These are phyloP conservation scores for Aureobasidium sp. DNA, from an alignment of 2,329 filamentous ascomycete species.

Conservation along the genomic window DNA sequence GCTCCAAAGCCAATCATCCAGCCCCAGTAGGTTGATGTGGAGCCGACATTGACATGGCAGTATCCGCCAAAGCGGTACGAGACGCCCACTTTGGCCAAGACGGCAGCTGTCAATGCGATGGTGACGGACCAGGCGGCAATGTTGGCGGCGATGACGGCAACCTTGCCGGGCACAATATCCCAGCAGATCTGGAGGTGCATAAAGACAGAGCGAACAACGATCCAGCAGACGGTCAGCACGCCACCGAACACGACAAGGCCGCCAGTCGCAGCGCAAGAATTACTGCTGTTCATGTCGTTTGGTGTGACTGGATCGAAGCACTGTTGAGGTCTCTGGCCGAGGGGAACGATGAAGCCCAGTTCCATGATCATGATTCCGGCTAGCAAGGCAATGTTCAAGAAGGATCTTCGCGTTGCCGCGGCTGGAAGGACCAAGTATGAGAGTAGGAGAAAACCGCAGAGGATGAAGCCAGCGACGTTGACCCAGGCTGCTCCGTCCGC, in stretches of 20 bases:
- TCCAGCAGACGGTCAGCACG: slow-evolving; percentile 71
- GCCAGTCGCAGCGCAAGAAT: slow-evolving; percentile 72
- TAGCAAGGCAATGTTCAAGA: slow-evolving; percentile 72
- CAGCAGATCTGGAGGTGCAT: slow-evolving; percentile 32
- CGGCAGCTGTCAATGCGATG: slow-evolving; percentile 31
- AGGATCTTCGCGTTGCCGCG: slow-evolving; percentile 75
- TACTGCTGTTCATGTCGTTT: slow-evolving; percentile 65
- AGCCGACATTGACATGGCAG: slow-evolving; percentile 70
- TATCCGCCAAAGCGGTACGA: slow-evolving; percentile 62
- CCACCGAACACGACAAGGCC: slow-evolving; percentile 69
- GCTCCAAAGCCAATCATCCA: slow-evolving; percentile 29
- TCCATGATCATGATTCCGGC: slow-evolving; percentile 63
- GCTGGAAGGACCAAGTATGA: slow-evolving; percentile 70
- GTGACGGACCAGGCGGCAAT: slow-evolving; percentile 23
- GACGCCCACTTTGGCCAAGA: slow-evolving; percentile 33
- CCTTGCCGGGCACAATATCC: slow-evolving; percentile 25
- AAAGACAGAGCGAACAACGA: slow-evolving; percentile 46
- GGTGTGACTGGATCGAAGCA: slow-evolving; percentile 82
- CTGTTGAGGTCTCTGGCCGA: slow-evolving; percentile 62
- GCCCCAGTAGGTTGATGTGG: slow-evolving; percentile 30
- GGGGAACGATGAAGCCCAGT: slow-evolving; percentile 75
- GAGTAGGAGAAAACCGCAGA: slow-evolving; percentile 63
- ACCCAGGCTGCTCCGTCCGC: slow-evolving; percentile 67
- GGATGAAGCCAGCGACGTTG: slow-evolving; percentile 58
- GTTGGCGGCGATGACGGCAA: slow-evolving; percentile 26